phyloP scores from a whole-genome alignment of 345 rosid genomes.

The Boechera divaricarpa region DNA sequence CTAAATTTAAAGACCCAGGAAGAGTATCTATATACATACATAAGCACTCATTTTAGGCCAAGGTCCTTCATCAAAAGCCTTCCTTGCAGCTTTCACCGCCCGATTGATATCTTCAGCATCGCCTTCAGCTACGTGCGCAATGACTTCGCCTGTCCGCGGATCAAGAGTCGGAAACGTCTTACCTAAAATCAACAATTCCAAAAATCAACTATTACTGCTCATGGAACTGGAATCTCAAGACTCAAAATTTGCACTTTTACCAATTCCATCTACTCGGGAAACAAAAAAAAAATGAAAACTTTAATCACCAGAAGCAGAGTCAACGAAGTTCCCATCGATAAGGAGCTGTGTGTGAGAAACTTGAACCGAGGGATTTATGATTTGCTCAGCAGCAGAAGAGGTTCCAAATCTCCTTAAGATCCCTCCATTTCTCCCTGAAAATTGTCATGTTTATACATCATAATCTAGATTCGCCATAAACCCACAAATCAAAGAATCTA shows the following conservation, averaged over 20 bases:
- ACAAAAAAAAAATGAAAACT: constrained; percentile 18
- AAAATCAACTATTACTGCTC: background rate
- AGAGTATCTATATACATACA: constrained; percentile 46
- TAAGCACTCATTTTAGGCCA: constrained; percentile 96
- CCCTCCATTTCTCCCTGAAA: constrained; percentile 55
- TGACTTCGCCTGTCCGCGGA: constrained; percentile 91
- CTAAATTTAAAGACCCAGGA: background rate
- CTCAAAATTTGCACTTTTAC: background rate
- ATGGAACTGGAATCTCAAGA: background rate
- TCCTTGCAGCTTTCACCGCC: constrained; percentile 92
- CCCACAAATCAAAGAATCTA: constrained; percentile 17
- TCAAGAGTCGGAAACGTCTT: constrained; percentile 86
- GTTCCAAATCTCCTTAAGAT: constrained; percentile 59
- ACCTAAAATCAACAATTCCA: constrained; percentile 43
- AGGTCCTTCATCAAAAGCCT: constrained; percentile 97
- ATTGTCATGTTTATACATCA: constrained; percentile 15
- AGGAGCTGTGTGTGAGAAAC: constrained; percentile 70
- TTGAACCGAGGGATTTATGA: constrained; percentile 69
- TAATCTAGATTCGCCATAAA: background rate
- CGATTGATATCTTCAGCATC: constrained; percentile 84
- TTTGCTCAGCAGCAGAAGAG: constrained; percentile 71
- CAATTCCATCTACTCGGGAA: background rate
- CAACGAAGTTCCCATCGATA: constrained; percentile 82
- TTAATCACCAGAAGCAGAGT: constrained; percentile 82
- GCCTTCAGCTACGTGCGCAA: constrained; percentile 92